phyloP scores from a whole-genome alignment of 2,329 filamentous ascomycete species.

The Colletotrichum brevisporum region DNA sequence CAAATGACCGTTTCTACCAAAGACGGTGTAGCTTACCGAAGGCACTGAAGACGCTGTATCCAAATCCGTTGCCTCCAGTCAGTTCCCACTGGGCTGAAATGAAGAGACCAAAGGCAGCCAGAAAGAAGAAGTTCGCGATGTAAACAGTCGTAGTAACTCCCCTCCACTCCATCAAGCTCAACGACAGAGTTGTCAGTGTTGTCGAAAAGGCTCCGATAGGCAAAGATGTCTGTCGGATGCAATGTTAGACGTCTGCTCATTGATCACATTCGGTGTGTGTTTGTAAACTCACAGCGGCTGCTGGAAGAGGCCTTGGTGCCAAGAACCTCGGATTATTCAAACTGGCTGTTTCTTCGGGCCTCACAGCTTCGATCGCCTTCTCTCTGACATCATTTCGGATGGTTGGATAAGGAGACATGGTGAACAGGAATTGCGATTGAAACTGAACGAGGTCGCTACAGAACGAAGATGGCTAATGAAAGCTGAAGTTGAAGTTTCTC shows the following conservation, averaged over 20 bases:
- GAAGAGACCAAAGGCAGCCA: constrained; percentile 63
- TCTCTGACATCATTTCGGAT: constrained; percentile 12
- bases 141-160: constrained; percentile 64
- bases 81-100: constrained; percentile 71
- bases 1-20: not conserved
- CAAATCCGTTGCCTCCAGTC: constrained; percentile 65
- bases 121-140: constrained; percentile 69
- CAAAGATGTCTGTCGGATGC: constrained; percentile 55
- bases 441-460: not conserved
- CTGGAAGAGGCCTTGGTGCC: constrained; percentile 25
- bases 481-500: no score
- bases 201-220: constrained; percentile 68
- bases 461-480: no score
- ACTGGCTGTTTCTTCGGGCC: not conserved
- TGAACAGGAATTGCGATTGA: not conserved
- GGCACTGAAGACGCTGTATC: constrained; percentile 67
- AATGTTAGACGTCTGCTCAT: not conserved
- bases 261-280: not conserved
- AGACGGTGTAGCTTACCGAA: constrained; percentile 56
- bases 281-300: constrained; percentile 24
- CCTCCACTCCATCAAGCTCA: constrained; percentile 69
- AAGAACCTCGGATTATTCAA: not conserved
- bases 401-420: constrained; percentile 12
- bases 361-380: constrained; percentile 7
- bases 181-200: constrained; percentile 66